These are phyloP conservation scores for Alectoria sarmentosa DNA, from an alignment of 495 filamentous ascomycete species.

Conservation along the genomic window DNA sequence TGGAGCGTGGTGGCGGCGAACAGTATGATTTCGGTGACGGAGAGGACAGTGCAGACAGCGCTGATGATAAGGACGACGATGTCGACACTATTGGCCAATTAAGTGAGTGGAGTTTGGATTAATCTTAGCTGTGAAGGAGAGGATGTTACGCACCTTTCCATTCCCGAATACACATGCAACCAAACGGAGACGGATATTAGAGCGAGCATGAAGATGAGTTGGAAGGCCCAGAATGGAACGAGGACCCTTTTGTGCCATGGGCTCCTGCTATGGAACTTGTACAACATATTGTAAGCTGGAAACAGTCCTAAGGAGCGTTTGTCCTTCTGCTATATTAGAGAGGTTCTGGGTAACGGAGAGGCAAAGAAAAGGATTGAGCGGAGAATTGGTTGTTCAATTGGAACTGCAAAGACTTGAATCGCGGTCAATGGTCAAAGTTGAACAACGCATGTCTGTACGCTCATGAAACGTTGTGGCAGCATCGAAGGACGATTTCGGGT, in stretches of 20 bases:
- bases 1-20: slow-evolving; percentile 4
- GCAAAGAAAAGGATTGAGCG: too few species aligned
- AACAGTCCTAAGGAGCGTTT: background rate
- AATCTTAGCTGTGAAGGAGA: background rate
- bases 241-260: slow-evolving; percentile 18
- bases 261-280: background rate
- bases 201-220: slow-evolving; percentile 6
- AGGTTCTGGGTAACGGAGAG: too few species aligned
- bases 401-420: too few species aligned
- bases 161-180: background rate
- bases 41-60: background rate
- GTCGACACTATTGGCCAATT: background rate
- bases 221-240: slow-evolving; percentile 16
- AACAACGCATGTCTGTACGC: too few species aligned
- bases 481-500: background rate
- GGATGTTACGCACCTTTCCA: background rate
- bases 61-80: background rate
- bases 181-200: background rate
- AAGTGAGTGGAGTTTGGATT: background rate
- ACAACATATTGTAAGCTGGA: background rate
- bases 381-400: too few species aligned
- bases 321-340: too few species aligned
- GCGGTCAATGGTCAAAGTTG: too few species aligned
- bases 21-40: background rate
- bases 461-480: background rate